Percentiles rank a stretch among this genome's conserved stretches.
Conservation (phyloP, 2,329 filamentous ascomycete genomes). For the Paradendryphiella salina region DNA sequence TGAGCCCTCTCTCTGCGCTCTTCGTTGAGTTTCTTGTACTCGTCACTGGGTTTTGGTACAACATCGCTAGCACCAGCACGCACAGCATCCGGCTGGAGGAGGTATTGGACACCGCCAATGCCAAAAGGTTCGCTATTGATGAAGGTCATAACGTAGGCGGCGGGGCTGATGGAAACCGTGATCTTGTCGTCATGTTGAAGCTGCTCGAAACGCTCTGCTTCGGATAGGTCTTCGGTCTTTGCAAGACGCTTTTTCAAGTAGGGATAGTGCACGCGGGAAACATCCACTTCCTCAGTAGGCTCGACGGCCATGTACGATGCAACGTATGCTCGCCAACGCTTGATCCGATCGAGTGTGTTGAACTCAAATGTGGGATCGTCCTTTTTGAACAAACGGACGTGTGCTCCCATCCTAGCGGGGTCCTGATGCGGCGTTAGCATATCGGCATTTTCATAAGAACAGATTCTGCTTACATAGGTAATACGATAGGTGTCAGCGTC, state of each 20-base stretch:
- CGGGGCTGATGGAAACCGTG: constrained; percentile 50
- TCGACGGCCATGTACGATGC: constrained; percentile 88
- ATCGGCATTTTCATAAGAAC: neutral
- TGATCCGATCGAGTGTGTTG: constrained; percentile 65
- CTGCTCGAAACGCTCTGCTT: constrained; percentile 37
- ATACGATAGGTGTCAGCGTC: constrained; percentile 91
- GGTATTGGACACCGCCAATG: constrained; percentile 45
- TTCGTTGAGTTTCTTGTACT: constrained; percentile 35
- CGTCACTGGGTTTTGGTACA: constrained; percentile 39
- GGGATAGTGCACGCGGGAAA: constrained; percentile 42
- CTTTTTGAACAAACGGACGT: constrained; percentile 81
- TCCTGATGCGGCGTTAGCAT: constrained; percentile 33
- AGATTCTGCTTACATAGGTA: constrained; percentile 72
- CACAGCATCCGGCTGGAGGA: constrained; percentile 44
- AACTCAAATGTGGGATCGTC: constrained; percentile 80
- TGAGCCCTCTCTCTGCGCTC: constrained; percentile 44
- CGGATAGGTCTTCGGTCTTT: constrained; percentile 40
- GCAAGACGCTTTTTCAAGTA: constrained; percentile 49
- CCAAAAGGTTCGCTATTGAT: constrained; percentile 45
- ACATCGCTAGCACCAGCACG: constrained; percentile 44
- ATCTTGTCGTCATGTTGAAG: constrained; percentile 49
- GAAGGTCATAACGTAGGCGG: constrained; percentile 51
- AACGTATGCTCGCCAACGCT: constrained; percentile 91
- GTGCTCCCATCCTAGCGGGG: constrained; percentile 71
- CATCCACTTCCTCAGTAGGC: constrained; percentile 63